Evolutionary conservation across 257 asterid genomes (phyloP), one percentile per base, ranked within the genome.

Genomic region (Fraxinus quadrangulata): DNA sequence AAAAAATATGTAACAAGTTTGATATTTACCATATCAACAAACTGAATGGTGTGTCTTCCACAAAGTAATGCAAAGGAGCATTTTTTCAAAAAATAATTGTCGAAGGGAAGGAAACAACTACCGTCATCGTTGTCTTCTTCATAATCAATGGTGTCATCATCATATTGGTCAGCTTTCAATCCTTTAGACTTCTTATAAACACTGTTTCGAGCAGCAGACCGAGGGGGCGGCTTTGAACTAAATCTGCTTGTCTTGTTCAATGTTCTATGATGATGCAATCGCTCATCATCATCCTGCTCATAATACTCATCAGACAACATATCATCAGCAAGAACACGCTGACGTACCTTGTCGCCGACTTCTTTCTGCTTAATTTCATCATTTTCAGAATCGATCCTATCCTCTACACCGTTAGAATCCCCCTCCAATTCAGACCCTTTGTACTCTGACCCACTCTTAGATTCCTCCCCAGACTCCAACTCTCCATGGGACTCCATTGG

Each of bases 261-360:
- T 67, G 82, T 84, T 83, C 90, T 83, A 65, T 77, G 90, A 85
- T 88, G 92, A 85, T 86, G 91, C 81, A 83, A 72, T 23, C 82
- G 92, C 71, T 93, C 96, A 85, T 93, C 96, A 59, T 96, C 97
- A 73, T 96, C 98, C 91, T 90, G 98, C 87, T 93, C 98, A 63
- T 96, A 96, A 87, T 96, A 96, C 84, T 96, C 99, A 83, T 96
- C 99, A 56, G 98, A 95, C 83, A 90, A 80, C 98, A 94, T 92
- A 81, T 96, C 99, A 84, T 96, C 98, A 2, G 85, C 93, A 24
- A 95, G 95, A 77, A 90, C 96, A 77, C 75, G 54, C 56, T 78
- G 90, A 71, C 78, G 84, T 67, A 86, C 89, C 80, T 87, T 95
- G 51, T 89, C 87, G 0, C 73, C 17, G 82, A 65, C 80, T 77